Conservation (phyloP, 1,139 yeast genomes). For the Sugiyamaella grinbergsii region DNA sequence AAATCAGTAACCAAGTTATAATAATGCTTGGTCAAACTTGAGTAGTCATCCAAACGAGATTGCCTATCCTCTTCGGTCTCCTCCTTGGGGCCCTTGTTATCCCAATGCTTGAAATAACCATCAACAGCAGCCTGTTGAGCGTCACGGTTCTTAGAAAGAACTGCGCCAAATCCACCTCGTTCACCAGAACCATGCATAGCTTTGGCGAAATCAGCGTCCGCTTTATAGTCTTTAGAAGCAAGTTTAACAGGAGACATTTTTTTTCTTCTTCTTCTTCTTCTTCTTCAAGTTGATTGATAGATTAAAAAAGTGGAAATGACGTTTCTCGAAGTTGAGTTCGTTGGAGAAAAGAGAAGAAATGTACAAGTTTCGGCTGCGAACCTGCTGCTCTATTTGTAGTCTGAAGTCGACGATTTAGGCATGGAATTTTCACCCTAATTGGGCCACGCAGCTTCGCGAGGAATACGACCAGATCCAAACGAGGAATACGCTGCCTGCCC, state of each 20-base stretch:
- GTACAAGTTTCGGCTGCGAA: too few relatives aligned
- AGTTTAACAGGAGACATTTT: slow-evolving; percentile 40
- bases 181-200: slow-evolving; percentile 80
- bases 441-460: slow-evolving; percentile 15
- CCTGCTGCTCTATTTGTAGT: slow-evolving; percentile 7
- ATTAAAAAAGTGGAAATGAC: neutral
- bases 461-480: slow-evolving; percentile 15
- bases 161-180: slow-evolving; percentile 73
- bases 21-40: slow-evolving; percentile 90
- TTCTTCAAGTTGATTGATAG: neutral
- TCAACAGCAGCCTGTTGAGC: slow-evolving; percentile 85
- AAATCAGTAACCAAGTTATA: slow-evolving; percentile 95
- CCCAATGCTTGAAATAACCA: slow-evolving; percentile 97
- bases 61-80: slow-evolving; percentile 69
- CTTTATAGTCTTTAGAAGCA: slow-evolving; percentile 44
- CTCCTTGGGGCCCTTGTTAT: slow-evolving; percentile 52
- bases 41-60: slow-evolving; percentile 50
- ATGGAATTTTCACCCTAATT: slow-evolving; percentile 13
- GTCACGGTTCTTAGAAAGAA: slow-evolving; percentile 69
- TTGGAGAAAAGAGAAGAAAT: neutral
- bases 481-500: slow-evolving; percentile 11
- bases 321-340: slow-evolving; percentile 16
- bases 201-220: slow-evolving; percentile 63
- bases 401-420: slow-evolving; percentile 5
- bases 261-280: neutral